These are phyloP conservation scores for Punica granatum DNA, from an alignment of 345 rosid genomes.

Conservation along the genomic window DNA sequence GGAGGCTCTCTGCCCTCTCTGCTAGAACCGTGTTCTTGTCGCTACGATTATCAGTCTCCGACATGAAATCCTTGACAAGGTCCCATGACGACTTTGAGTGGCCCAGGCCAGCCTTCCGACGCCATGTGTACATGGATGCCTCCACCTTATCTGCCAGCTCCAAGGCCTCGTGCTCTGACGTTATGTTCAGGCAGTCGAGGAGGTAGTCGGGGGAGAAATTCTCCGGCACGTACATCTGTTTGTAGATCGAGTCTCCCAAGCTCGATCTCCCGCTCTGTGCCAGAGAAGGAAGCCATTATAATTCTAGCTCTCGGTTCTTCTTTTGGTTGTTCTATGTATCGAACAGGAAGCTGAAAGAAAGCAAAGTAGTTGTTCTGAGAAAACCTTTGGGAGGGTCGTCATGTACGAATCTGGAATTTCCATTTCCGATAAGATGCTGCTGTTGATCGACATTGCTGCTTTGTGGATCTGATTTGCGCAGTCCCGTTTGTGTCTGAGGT, in stretches of 20 bases:
- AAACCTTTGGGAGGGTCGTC: slow-evolving; percentile 83
- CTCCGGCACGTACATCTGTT: slow-evolving; percentile 44
- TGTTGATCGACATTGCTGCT: slow-evolving; percentile 93
- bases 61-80: slow-evolving; percentile 73
- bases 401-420: slow-evolving; percentile 82
- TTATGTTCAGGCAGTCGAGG: slow-evolving; percentile 52
- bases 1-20: slow-evolving; percentile 73
- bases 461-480: slow-evolving; percentile 83
- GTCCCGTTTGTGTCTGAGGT: slow-evolving; percentile 55
- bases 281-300: not conserved
- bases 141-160: slow-evolving; percentile 78
- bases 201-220: slow-evolving; percentile 66
- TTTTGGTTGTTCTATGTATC: no score
- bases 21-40: slow-evolving; percentile 78
- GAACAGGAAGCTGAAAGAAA: no score
- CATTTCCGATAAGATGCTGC: slow-evolving; percentile 75
- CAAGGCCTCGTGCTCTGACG: slow-evolving; percentile 90
- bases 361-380: not conserved
- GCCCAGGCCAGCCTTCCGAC: slow-evolving; percentile 65
- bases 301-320: not conserved
- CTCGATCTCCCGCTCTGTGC: slow-evolving; percentile 74
- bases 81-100: slow-evolving; percentile 82
- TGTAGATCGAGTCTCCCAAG: slow-evolving; percentile 77
- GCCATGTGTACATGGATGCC: slow-evolving; percentile 91
- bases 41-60: slow-evolving; percentile 37